Percentiles rank a stretch among this genome's conserved stretches.
These are phyloP conservation scores for Chrysopogon serrulatus DNA, from an alignment of 176 grass and related monocot species.

Conservation along the genomic window DNA sequence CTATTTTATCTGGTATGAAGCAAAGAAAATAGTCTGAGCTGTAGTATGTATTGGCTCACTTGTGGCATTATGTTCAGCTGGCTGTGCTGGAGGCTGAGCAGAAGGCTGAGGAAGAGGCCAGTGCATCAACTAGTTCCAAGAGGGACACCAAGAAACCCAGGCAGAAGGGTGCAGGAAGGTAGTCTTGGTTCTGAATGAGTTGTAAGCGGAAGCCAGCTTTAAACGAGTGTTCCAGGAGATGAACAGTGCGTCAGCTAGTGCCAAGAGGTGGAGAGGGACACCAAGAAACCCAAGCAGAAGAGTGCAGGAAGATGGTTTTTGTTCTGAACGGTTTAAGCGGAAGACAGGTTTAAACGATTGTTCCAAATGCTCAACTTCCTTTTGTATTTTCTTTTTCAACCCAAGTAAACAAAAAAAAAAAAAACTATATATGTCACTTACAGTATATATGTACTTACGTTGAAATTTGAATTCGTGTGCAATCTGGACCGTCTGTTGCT, in stretches of 20 bases:
- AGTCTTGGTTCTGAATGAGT: neutral
- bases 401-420: neutral
- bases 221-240: constrained; percentile 38
- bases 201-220: neutral
- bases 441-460: neutral
- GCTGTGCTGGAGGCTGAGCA: constrained; percentile 85
- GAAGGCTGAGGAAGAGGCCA: constrained; percentile 88
- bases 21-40: neutral
- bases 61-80: constrained; percentile 40
- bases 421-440: neutral
- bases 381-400: neutral
- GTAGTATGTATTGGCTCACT: neutral
- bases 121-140: constrained; percentile 56
- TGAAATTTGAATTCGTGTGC: neutral
- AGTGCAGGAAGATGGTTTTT: constrained; percentile 39
- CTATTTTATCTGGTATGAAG: neutral
- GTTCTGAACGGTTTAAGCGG: neutral
- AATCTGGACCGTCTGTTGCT: neutral
- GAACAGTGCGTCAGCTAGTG: constrained; percentile 43
- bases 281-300: constrained; percentile 66
- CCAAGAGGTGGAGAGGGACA: constrained; percentile 53
- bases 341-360: neutral
- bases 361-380: neutral
- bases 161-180: constrained; percentile 49
- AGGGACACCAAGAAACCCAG: constrained; percentile 67